phyloP scores from a whole-genome alignment of 2,329 filamentous ascomycete genomes.

The Ophiocordyceps camponoti-floridani region DNA sequence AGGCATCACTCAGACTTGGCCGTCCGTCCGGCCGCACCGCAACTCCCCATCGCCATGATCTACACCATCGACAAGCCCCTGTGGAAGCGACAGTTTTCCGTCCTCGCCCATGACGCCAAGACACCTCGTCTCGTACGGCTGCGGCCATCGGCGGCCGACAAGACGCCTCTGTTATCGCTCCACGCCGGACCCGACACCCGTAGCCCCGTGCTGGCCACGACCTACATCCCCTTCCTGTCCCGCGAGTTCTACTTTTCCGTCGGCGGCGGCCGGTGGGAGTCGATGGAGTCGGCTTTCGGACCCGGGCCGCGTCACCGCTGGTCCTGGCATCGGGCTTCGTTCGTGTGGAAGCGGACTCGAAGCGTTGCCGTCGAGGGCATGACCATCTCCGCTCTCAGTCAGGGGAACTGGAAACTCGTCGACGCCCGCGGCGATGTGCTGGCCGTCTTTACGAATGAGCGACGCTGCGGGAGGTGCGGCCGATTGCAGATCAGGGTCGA shows the following conservation, averaged over 20 bases:
- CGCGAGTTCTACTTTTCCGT: constrained; percentile 1
- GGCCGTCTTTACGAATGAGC: constrained; percentile 3
- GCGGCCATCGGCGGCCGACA: neutral
- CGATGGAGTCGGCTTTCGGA: neutral
- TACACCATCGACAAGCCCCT: neutral
- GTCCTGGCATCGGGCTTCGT: neutral
- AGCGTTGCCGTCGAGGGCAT: constrained; percentile 4
- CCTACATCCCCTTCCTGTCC: constrained; percentile 1
- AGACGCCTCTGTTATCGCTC: neutral
- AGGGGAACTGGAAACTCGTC: constrained; percentile 4
- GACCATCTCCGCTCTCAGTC: constrained; percentile 1
- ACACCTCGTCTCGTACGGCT: neutral
- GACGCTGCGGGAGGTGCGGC: constrained; percentile 1
- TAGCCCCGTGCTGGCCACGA: constrained; percentile 2
- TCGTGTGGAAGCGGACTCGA: constrained; percentile 4
- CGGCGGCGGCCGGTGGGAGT: constrained; percentile 2
- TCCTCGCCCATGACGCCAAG: neutral
- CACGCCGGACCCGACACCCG: constrained; percentile 1
- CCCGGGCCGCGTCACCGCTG: constrained; percentile 2
- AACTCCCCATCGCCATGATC: neutral
- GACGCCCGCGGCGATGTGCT: constrained; percentile 1
- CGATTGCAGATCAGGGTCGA: constrained; percentile 4
- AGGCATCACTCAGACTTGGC: too few species aligned
- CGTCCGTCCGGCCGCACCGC: neutral
- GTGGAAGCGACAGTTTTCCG: neutral